phyloP scores from a whole-genome alignment of 192 early-diverging fungal species.

The Linnemannia exigua region DNA sequence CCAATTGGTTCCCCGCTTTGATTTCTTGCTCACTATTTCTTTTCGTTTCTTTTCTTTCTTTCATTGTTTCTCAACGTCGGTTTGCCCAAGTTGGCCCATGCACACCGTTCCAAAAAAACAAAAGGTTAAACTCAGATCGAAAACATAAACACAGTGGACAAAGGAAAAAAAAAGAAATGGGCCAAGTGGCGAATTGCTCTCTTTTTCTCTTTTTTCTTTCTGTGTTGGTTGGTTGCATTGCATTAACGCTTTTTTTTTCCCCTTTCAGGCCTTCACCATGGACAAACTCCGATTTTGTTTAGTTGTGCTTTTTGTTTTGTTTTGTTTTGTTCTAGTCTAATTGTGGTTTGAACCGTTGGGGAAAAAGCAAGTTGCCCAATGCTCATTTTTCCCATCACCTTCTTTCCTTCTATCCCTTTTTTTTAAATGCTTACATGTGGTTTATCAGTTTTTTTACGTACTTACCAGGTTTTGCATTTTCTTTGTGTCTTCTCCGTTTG shows the following conservation, averaged over 20 bases:
- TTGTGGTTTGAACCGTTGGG: not conserved
- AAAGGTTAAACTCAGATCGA: slow-evolving; percentile 1
- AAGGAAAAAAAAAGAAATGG: not conserved
- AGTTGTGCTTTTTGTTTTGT: not conserved
- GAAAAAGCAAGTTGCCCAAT: not conserved
- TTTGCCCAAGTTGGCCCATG: not conserved
- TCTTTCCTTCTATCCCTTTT: not conserved
- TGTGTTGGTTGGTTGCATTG: not conserved
- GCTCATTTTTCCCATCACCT: not conserved
- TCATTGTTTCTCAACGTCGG: not conserved
- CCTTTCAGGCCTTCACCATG: not conserved
- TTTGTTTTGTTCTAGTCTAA: not conserved
- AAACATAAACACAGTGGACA: too few relatives aligned
- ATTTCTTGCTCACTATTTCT: not conserved
- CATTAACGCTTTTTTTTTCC: not conserved
- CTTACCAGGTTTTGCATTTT: not conserved
- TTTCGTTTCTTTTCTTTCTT: not conserved
- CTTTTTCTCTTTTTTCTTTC: not conserved
- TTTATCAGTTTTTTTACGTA: not conserved
- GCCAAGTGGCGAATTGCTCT: not conserved
- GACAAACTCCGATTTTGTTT: not conserved
- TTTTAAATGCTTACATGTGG: not conserved
- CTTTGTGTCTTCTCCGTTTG: not conserved
- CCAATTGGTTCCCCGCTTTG: not conserved
- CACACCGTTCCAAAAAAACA: not conserved